A percentile compares a stretch with the other conserved stretches of the same genome.
phyloP scores from a whole-genome alignment of 2,329 filamentous ascomycete species.

The Cercospora sesami region DNA sequence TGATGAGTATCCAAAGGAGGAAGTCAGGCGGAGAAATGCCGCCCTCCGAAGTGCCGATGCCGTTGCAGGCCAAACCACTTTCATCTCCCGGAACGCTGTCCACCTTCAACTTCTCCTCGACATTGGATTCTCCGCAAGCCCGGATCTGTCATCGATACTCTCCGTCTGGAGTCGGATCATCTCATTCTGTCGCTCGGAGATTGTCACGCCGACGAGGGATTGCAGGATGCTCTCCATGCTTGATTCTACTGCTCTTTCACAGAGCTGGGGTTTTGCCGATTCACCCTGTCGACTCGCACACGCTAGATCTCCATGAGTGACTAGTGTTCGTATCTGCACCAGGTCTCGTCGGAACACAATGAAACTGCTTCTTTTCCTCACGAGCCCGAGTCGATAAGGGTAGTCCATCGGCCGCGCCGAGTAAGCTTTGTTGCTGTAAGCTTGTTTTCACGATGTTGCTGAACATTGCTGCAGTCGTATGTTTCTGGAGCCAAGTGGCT shows the following conservation, averaged over 20 bases:
- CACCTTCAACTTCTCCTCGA: not conserved
- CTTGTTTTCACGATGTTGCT: not conserved
- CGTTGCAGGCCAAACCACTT: not conserved
- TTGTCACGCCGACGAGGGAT: not conserved
- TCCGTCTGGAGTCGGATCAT: not conserved
- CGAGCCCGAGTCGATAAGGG: not conserved
- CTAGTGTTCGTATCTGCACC: not conserved
- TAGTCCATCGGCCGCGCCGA: not conserved
- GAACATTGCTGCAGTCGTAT: not conserved
- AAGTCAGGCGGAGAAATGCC: not conserved
- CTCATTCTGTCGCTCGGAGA: not conserved
- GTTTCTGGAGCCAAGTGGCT: not conserved
- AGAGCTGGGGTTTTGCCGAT: not conserved
- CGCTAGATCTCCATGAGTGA: not conserved
- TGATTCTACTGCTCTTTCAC: not conserved
- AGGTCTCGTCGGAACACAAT: not conserved
- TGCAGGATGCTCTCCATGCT: not conserved
- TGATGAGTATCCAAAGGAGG: not conserved
- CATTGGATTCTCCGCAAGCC: not conserved
- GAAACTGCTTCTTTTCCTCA: not conserved
- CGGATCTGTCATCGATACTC: not conserved
- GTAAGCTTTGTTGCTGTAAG: not conserved
- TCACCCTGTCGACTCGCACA: not conserved
- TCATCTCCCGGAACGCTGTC: not conserved
- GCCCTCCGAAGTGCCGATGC: not conserved